Percentiles rank a stretch among this genome's conserved stretches.
phyloP scores from a whole-genome alignment of 1,284 basidiomycete genomes.

The Stereum hirsutum region DNA sequence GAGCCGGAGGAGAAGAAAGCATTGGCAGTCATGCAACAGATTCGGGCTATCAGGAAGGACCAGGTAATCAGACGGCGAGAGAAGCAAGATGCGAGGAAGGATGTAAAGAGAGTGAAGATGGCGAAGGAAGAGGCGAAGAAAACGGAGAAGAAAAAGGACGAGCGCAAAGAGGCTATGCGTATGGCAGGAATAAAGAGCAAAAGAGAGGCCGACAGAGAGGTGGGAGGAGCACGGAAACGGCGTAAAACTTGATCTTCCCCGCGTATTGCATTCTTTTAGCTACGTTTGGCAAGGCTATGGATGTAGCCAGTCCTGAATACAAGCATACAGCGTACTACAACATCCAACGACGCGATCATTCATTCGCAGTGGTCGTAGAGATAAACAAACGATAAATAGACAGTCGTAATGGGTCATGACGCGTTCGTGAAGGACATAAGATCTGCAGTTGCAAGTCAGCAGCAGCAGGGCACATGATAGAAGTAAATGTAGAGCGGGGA shows the following conservation, averaged over 20 bases:
- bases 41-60: constrained; percentile 86
- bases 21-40: constrained; percentile 90
- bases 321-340: too few species aligned
- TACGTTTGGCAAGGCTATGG: too few species aligned
- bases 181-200: constrained; percentile 67
- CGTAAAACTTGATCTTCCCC: constrained; percentile 20
- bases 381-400: too few species aligned
- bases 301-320: too few species aligned
- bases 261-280: too few species aligned
- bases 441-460: too few species aligned
- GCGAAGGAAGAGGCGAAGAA: constrained; percentile 64
- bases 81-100: constrained; percentile 73
- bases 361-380: too few species aligned
- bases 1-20: constrained; percentile 94
- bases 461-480: too few species aligned
- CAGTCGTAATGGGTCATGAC: background rate
- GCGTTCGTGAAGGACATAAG: too few species aligned
- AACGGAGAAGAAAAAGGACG: constrained; percentile 70
- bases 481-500: too few species aligned
- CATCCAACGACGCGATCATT: too few species aligned
- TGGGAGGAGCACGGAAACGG: constrained; percentile 45
- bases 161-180: constrained; percentile 73
- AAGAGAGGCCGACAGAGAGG: constrained; percentile 48
- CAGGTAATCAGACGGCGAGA: constrained; percentile 71
- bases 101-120: constrained; percentile 55